Percentiles rank a stretch among this genome's conserved stretches.
phyloP scores from a whole-genome alignment of 768 basidiomycete species.

The Termitomyces sp. region DNA sequence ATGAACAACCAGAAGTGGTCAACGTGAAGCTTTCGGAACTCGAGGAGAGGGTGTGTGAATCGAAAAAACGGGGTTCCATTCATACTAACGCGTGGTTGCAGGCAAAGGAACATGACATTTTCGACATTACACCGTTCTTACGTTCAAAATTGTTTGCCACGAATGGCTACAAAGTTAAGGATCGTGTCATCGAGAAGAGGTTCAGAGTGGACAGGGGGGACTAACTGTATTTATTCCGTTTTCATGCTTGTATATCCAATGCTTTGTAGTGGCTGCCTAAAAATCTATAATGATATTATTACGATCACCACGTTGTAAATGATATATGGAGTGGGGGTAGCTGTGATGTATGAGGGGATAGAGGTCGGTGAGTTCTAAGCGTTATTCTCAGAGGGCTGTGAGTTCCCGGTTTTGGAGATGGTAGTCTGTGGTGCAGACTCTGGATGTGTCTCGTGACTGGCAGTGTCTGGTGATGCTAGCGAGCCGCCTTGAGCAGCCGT shows the following conservation, averaged over 20 bases:
- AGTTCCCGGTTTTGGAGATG: not conserved
- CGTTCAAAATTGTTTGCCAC: constrained; percentile 77
- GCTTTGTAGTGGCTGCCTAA: not conserved
- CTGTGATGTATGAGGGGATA: not conserved
- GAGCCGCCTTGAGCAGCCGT: constrained; percentile 10
- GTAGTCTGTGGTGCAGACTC: not conserved
- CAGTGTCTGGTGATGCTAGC: not conserved
- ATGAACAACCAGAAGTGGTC: constrained; percentile 75
- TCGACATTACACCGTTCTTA: constrained; percentile 83
- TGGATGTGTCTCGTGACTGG: not conserved
- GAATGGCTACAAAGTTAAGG: constrained; percentile 83
- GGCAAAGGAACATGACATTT: constrained; percentile 98
- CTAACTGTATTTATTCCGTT: constrained; percentile 20
- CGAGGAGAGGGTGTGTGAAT: constrained; percentile 71
- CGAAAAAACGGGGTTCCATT: not conserved
- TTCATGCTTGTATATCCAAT: constrained; percentile 12
- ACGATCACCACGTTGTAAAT: not conserved
- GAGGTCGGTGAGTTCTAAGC: not conserved
- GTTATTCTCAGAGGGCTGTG: not conserved
- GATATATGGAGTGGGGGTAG: constrained; percentile 10
- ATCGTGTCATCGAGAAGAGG: constrained; percentile 68
- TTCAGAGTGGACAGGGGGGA: constrained; percentile 52
- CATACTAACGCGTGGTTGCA: constrained; percentile 25
- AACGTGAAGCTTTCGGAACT: constrained; percentile 77
- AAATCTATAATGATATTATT: constrained; percentile 14